Evolutionary conservation across 2,329 filamentous ascomycete genomes (phyloP).

Genomic region (Albifimbria verrucaria): DNA sequence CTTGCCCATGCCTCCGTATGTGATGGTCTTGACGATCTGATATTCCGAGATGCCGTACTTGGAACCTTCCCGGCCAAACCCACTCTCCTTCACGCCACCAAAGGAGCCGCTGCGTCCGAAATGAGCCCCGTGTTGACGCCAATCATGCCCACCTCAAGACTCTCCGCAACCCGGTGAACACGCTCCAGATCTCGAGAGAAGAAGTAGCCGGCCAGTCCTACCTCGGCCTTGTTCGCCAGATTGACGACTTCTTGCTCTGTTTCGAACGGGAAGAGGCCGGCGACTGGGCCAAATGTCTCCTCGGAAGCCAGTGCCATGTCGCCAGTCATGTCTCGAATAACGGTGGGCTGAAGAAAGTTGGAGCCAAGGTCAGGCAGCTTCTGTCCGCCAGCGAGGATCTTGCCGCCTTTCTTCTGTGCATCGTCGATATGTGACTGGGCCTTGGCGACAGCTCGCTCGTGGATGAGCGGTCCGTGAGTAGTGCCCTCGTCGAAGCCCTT

Average conservation of each 20-base stretch:
- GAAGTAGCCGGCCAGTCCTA: slow-evolving; percentile 93
- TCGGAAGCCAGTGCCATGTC: slow-evolving; percentile 83
- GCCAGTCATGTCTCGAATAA: slow-evolving; percentile 79
- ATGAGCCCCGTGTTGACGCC: slow-evolving; percentile 75
- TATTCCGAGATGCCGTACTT: slow-evolving; percentile 77
- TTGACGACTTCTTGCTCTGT: slow-evolving; percentile 85
- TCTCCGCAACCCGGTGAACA: slow-evolving; percentile 61
- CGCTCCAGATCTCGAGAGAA: slow-evolving; percentile 66
- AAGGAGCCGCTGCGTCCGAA: slow-evolving; percentile 61
- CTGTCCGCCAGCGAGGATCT: slow-evolving; percentile 72
- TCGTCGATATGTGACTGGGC: slow-evolving; percentile 78
- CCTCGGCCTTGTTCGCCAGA: slow-evolving; percentile 76
- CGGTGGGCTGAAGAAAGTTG: slow-evolving; percentile 89
- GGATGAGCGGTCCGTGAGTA: slow-evolving; percentile 82
- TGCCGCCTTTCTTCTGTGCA: slow-evolving; percentile 72
- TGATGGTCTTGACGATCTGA: slow-evolving; percentile 64
- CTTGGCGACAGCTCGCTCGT: slow-evolving; percentile 76
- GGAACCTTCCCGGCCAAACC: slow-evolving; percentile 76
- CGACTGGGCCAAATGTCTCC: slow-evolving; percentile 95
- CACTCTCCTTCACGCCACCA: slow-evolving; percentile 79
- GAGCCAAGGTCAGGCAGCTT: slow-evolving; percentile 69
- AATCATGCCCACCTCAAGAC: slow-evolving; percentile 82
- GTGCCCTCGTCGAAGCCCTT: slow-evolving; percentile 66
- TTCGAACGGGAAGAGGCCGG: slow-evolving; percentile 83
- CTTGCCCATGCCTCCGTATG: slow-evolving; percentile 53